Conservation (phyloP, 2,329 filamentous ascomycete genomes). For the Alternaria brassicicola region DNA sequence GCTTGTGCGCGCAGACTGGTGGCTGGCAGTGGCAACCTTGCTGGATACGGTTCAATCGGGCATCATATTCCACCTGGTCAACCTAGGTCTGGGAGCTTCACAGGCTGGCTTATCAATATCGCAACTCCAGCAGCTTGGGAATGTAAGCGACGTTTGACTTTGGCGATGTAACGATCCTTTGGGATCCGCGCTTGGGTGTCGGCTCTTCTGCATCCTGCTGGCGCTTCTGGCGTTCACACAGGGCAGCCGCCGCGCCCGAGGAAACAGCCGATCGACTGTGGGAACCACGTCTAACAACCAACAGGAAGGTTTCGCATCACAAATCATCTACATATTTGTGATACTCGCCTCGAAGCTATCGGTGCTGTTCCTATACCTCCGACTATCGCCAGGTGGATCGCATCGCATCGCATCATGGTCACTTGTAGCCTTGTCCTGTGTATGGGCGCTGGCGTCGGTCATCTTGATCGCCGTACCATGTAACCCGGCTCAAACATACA, state of each 20-base stretch:
- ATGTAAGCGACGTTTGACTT: constrained; percentile 23
- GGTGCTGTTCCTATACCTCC: constrained; percentile 37
- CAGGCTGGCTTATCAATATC: constrained; percentile 17
- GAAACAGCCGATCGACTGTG: not conserved
- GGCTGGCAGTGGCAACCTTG: constrained; percentile 21
- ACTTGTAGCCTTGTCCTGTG: constrained; percentile 23
- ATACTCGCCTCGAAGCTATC: constrained; percentile 39
- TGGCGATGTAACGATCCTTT: not conserved
- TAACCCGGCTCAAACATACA: constrained; percentile 29
- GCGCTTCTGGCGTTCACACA: constrained; percentile 1
- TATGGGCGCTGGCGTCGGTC: constrained; percentile 34
- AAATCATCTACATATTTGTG: constrained; percentile 40
- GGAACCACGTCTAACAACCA: constrained; percentile 18
- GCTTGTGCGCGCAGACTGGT: constrained; percentile 15
- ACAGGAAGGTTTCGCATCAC: constrained; percentile 39
- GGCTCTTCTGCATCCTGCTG: constrained; percentile 10
- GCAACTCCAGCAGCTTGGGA: constrained; percentile 31
- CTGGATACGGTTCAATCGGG: constrained; percentile 36
- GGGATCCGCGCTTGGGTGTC: constrained; percentile 17
- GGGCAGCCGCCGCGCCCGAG: not conserved
- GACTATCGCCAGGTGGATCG: constrained; percentile 30
- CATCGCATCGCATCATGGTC: constrained; percentile 30
- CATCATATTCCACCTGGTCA: constrained; percentile 32
- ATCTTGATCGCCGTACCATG: constrained; percentile 36
- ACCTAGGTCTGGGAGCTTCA: constrained; percentile 34